Base-by-base conservation (phyloP, 345 rosid species). In the Ceriops tagal region DNA sequence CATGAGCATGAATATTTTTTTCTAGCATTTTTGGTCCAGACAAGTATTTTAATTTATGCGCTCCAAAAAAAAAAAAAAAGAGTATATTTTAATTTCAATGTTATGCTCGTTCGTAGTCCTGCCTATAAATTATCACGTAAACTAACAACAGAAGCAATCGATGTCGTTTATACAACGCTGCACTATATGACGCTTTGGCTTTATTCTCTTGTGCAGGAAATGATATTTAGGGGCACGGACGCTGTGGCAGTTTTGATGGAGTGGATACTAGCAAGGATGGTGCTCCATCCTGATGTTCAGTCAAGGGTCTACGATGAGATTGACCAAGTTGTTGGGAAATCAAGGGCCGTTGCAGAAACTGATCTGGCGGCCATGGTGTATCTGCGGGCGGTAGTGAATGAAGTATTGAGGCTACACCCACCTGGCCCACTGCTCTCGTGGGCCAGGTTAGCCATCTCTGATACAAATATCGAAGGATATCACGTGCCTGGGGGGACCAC, bases 381-480 rank as follows among this genome's bases (percentile, higher is more conserved):
- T 81, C 87, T 92, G 1, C 79, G 74, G 73, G 98, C 96, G 27
- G 81, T 86, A 68, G 83, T 92, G 21, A 92, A 92, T 69, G 96
- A 92, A 71, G 91, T 87, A 0, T 58, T 92, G 74, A 84, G 98
- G 82, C 80, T 90, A 3, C 96, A 92, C 69, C 98, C 98, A 19
- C 98, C 98, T n/a, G 96, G 98, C 53, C 98, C 96, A 64, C 87
- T 92, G 6, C 83, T 92, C 1, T 92, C 98, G 5, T 92, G 98
- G 98, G 91, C 98, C 78, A 86, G 98, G 5, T 76, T 90, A 39
- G 89, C 98, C 71, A 87, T 83, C 75, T 78, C 88, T 3, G 92
- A 90, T 77, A 82, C 96, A 60, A 77, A 77, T n/a, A 75, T 88
- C 26, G 96, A 86, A 67, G 96, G 96, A 58, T 70, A 84, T 79